These are phyloP conservation scores for Cornus suecica DNA, from an alignment of 148 eudicot genomes.

Conservation along the genomic window DNA sequence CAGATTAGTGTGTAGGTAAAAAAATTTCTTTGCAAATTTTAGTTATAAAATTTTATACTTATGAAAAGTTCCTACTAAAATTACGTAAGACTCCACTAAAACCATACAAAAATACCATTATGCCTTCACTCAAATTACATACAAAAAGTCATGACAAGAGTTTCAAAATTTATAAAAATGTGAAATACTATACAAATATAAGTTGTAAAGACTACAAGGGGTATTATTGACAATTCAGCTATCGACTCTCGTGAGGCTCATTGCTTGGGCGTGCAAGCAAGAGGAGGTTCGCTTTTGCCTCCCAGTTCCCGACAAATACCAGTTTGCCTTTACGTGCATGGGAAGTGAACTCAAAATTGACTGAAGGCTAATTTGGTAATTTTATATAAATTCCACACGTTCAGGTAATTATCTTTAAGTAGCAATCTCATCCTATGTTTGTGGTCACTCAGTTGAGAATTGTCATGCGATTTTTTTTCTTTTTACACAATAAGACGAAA, in stretches of 20 bases:
- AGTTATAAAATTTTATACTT: too few species aligned
- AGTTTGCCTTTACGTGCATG: slow-evolving; percentile 55
- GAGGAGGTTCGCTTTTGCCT: slow-evolving; percentile 34
- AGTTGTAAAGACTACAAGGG: neutral
- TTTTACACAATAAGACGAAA: too few species aligned
- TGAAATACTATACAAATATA: too few species aligned
- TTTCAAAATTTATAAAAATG: neutral
- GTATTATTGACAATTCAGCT: neutral
- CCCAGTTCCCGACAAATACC: slow-evolving; percentile 31
- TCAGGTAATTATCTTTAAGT: neutral
- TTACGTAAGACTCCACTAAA: too few species aligned
- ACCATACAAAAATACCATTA: too few species aligned
- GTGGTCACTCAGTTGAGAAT: neutral
- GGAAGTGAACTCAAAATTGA: slow-evolving; percentile 37
- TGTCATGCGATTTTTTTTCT: too few species aligned
- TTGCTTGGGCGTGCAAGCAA: slow-evolving; percentile 12
- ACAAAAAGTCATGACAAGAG: too few species aligned
- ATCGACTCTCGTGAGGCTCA: neutral
- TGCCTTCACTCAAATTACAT: too few species aligned
- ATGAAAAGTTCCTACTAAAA: too few species aligned
- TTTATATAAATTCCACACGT: neutral
- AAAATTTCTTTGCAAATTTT: too few species aligned
- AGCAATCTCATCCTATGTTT: neutral
- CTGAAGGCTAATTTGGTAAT: slow-evolving; percentile 19
- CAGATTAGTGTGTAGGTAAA: too few species aligned